A percentile compares a stretch with the other conserved stretches of the same genome.
Evolutionary conservation across 2,329 filamentous ascomycete genomes (phyloP).

Genomic region (Trichoderma polysporum): DNA sequence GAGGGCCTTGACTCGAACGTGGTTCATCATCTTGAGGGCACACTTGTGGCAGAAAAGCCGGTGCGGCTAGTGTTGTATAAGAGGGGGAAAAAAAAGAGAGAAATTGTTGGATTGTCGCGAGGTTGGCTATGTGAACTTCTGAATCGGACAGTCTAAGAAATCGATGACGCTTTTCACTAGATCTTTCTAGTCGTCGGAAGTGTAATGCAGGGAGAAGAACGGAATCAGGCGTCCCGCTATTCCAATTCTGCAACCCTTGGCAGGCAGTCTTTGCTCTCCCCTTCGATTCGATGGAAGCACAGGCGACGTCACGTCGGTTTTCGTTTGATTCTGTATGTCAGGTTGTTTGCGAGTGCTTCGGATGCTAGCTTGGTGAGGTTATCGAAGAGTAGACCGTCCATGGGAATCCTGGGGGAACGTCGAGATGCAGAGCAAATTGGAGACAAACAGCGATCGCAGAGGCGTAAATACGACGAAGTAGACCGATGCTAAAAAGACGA

Average conservation of each 20-base stretch:
- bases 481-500: neutral
- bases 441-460: neutral
- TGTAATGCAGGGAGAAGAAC: neutral
- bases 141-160: neutral
- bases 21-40: constrained; percentile 52
- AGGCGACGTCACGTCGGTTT: constrained; percentile 19
- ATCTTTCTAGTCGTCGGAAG: neutral
- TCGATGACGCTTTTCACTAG: neutral
- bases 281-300: neutral
- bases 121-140: neutral
- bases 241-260: neutral
- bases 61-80: neutral
- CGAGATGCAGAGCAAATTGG: neutral
- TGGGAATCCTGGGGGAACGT: constrained; percentile 11
- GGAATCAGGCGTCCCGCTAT: neutral
- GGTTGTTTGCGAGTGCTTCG: constrained; percentile 3
- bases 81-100: neutral
- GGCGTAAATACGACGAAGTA: neutral
- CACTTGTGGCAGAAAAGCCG: neutral
- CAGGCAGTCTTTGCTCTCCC: neutral
- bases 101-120: neutral
- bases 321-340: constrained; percentile 7
- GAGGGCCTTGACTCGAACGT: constrained; percentile 66
- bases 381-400: constrained; percentile 21
- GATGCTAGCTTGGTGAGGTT: neutral